Evolutionary conservation across 441 rosid species (phyloP), one percentile per base, ranked within the genome.

Genomic region (Metrosideros polymorpha): DNA sequence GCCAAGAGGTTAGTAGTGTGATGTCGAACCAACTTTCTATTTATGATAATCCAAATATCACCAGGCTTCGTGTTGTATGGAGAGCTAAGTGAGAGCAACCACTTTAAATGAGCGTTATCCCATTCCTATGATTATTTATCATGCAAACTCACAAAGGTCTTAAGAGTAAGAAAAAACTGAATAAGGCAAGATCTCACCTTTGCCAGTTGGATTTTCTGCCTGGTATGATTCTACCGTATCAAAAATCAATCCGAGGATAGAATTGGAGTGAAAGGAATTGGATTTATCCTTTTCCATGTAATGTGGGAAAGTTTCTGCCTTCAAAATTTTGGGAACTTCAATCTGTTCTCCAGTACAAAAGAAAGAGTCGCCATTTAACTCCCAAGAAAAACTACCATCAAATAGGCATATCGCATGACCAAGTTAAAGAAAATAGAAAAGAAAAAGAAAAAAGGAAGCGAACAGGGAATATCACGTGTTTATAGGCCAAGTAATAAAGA

Each of bases 181-280:
- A 39, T 45, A 13, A n/a, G 27, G 63, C 45, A 2, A 49, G 66
- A 54, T 77, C 87, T 86, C 90, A 94, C 98, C 94, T 76, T 39
- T 89, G n/a, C 29, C 42, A 29, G 90, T 53, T 2, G 25, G 87
- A 85, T 83, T 84, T 6, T 88, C 88, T 52, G 87, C 84, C 66
- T 86, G 88, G 47, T 86, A 90, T 22, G 90, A 84, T 83, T 51
- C 85, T 22, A 94, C 96, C 39, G 17, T 82, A 87, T 96, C 95
- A 85, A 89, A 95, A 39, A 96, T 95, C 51, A 55, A n/a, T 86
- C 99, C 99, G 88, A 95, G 87, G 83, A 98, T 86, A 6, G 98
- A 96, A 22, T 89, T 88, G 32, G 99, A 97, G 10, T 39, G 88
- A 89, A 89, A 95, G 35, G 90, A 91, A 25, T 0, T 19, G 18